These are phyloP conservation scores for Endocalyx cinctus DNA, from an alignment of 2,329 filamentous ascomycete species.

Conservation along the genomic window DNA sequence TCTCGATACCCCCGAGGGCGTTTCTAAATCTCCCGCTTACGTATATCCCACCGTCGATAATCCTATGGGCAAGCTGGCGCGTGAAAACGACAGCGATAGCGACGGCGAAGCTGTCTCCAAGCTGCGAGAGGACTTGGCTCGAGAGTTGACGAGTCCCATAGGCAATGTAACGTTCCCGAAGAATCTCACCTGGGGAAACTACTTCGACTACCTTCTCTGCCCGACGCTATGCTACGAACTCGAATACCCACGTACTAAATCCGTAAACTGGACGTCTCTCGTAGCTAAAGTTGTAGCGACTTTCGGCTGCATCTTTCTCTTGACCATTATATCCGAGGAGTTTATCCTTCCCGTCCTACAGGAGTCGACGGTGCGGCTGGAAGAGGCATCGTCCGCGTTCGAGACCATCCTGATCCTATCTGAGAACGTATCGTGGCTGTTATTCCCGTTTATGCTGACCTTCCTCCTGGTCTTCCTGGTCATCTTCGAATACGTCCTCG, in stretches of 20 bases:
- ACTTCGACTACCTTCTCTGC: slow-evolving; percentile 80
- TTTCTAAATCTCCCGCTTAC: slow-evolving; percentile 66
- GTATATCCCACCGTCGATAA: slow-evolving; percentile 66
- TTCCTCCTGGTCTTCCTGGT: slow-evolving; percentile 95
- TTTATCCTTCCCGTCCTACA: slow-evolving; percentile 88
- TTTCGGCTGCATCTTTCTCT: slow-evolving; percentile 93
- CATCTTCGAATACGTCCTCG: slow-evolving; percentile 95
- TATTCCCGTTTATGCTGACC: slow-evolving; percentile 96
- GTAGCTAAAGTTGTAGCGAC: slow-evolving; percentile 82
- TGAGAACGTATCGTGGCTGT: slow-evolving; percentile 83
- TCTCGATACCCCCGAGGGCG: slow-evolving; percentile 72
- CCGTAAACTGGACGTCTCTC: slow-evolving; percentile 75
- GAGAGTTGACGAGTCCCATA: slow-evolving; percentile 85
- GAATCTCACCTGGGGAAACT: slow-evolving; percentile 81
- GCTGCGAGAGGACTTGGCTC: slow-evolving; percentile 80
- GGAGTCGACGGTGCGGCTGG: slow-evolving; percentile 58
- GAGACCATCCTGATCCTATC: slow-evolving; percentile 77
- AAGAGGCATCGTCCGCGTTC: slow-evolving; percentile 38
- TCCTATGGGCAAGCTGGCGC: slow-evolving; percentile 33
- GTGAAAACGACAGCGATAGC: slow-evolving; percentile 34
- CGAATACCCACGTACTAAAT: slow-evolving; percentile 78
- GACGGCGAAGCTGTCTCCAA: slow-evolving; percentile 50
- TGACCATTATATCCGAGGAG: slow-evolving; percentile 87
- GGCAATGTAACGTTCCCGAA: slow-evolving; percentile 85
- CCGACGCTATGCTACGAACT: slow-evolving; percentile 97